Base-by-base conservation (phyloP, 352 stramenopile genomes). In the Peronospora tabacina region DNA sequence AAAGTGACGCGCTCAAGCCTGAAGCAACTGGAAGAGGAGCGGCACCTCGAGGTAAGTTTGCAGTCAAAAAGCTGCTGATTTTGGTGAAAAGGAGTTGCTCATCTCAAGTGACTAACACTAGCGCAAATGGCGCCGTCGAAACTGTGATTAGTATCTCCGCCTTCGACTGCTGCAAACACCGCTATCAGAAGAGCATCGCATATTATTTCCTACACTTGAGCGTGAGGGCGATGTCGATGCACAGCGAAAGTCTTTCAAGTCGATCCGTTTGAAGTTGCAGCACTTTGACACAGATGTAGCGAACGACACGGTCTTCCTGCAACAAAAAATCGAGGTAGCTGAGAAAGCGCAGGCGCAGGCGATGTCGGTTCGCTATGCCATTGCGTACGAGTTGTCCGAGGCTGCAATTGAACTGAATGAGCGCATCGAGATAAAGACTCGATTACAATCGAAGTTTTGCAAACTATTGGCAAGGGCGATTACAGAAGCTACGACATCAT, bases 271-370 rank as follows among this genome's bases (percentile, higher is more conserved):
- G 0, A 72, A 87, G 30, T 61, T 93, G 2, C 45, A 72, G 12
- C 61, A 68, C 17, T 81, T 87, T 17, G 82, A 93, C 43, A 61
- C 50, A 0, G 67, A 81, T 42, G 66, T 88, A n/a, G 75, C 77
- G n/a, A 75, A 61, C 38, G 82, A 93, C 39, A 86, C 75, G 4
- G 58, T 64, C 19, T 68, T 86, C 3, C 54, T 93, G 11, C 82
- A 83, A 16, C 61, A 70, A 1, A 93, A 92, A 54, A 90, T 90
- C 46, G 82, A 90, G 35, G 53, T 42, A n/a, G 71, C 78, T 1
- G 75, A 90, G 50, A 75, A 68, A 30, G 66, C 62, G 0, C 66
- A 85, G 20, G 80, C 71, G 1, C 51, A 71, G 17, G 72, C 76
- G 1, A 75, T 80, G 15, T 72, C 66, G 2, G 37, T 74, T 16